phyloP scores from a whole-genome alignment of 345 rosid genomes.

The Passiflora organensis region DNA sequence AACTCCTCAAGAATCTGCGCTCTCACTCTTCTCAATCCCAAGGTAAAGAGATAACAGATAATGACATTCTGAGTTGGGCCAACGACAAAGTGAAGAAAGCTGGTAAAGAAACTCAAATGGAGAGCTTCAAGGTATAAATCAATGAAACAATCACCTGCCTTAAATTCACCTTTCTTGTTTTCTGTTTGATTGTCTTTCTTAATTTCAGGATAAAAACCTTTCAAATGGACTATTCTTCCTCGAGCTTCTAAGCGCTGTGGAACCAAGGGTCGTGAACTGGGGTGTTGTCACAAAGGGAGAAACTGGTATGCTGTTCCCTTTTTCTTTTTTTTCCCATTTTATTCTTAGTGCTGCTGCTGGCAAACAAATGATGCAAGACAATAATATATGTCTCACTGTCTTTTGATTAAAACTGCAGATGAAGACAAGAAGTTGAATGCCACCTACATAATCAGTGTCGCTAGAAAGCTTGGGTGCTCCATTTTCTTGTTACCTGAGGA shows the following conservation, averaged over 20 bases:
- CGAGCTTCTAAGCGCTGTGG: conserved; percentile 83
- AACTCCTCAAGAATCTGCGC: conserved; percentile 87
- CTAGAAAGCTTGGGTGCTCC: conserved; percentile 95
- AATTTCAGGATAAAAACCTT: conserved; percentile 65
- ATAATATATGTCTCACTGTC: conserved; percentile 4
- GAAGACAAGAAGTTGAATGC: conserved; percentile 96
- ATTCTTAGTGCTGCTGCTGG: background rate
- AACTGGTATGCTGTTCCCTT: conserved; percentile 42
- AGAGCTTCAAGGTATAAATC: conserved; percentile 89
- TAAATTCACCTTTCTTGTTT: conserved; percentile 11
- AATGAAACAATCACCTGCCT: background rate
- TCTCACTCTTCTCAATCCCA: conserved; percentile 51
- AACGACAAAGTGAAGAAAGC: conserved; percentile 79
- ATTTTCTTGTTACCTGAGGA: conserved; percentile 97
- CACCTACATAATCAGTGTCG: conserved; percentile 93
- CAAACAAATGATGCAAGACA: background rate
- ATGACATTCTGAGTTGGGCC: conserved; percentile 85
- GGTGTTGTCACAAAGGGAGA: conserved; percentile 75
- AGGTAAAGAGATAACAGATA: conserved; percentile 90
- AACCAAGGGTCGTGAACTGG: conserved; percentile 96
- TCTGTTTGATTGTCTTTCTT: conserved; percentile 12
- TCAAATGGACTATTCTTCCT: conserved; percentile 80
- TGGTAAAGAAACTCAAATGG: conserved; percentile 63
- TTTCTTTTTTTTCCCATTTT: background rate
- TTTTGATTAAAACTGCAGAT: conserved; percentile 45